Evolutionary conservation across 768 basidiomycete species (phyloP).

Genomic region (Gautieria morchelliformis): DNA sequence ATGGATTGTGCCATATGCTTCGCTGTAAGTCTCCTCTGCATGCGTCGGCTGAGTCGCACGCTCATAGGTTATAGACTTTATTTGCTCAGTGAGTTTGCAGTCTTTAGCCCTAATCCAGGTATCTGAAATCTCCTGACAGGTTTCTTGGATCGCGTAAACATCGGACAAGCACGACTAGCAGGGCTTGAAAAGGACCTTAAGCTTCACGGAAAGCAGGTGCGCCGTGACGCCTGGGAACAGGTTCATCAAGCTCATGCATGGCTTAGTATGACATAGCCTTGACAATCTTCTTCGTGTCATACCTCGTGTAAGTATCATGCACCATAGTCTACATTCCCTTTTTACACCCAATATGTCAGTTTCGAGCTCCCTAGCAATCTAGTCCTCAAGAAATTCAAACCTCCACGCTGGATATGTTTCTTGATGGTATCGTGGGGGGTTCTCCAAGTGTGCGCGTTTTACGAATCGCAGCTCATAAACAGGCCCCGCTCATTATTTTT

Average conservation of each 20-base stretch:
- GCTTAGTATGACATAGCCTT: background rate
- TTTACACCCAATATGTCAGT: too few relatives aligned
- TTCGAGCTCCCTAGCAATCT: too few relatives aligned
- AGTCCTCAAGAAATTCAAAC: too few relatives aligned
- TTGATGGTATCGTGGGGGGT: too few relatives aligned
- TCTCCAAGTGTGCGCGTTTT: slow-evolving; percentile 4
- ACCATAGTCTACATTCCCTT: slow-evolving; percentile 5
- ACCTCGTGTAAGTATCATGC: slow-evolving; percentile 16
- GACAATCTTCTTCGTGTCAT: too few relatives aligned
- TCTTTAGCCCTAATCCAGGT: background rate
- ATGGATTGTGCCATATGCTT: slow-evolving; percentile 10
- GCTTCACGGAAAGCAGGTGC: slow-evolving; percentile 11
- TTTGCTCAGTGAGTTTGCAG: slow-evolving; percentile 7
- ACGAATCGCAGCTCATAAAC: too few relatives aligned
- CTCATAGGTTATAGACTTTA: too few relatives aligned
- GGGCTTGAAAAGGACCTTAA: too few relatives aligned
- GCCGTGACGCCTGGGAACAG: slow-evolving; percentile 1
- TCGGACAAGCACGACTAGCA: too few relatives aligned
- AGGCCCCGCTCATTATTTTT: background rate
- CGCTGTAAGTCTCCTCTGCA: slow-evolving; percentile 5
- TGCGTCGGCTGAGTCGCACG: background rate
- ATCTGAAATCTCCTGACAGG: background rate
- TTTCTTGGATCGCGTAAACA: too few relatives aligned
- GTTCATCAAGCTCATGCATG: background rate
- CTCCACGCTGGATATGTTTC: too few relatives aligned